Percentiles rank a stretch among this genome's conserved stretches.
These are phyloP conservation scores for Scedosporium minutisporum DNA, from an alignment of 2,329 filamentous ascomycete genomes.

Conservation along the genomic window DNA sequence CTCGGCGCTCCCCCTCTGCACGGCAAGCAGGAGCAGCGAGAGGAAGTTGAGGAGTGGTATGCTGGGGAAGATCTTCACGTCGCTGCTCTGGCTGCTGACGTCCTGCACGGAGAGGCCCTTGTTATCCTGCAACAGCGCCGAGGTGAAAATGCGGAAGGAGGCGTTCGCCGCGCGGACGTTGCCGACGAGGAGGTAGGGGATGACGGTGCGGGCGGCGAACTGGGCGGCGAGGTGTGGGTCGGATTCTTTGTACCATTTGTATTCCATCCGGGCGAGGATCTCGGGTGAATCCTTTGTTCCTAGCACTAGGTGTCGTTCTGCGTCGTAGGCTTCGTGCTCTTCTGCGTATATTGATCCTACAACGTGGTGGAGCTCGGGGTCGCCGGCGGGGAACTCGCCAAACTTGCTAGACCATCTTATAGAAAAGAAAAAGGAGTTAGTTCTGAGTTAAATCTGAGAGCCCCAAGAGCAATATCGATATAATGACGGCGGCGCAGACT, in stretches of 20 bases:
- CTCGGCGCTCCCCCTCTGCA: constrained; percentile 70
- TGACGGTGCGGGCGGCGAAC: constrained; percentile 76
- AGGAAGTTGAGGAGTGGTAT: constrained; percentile 95
- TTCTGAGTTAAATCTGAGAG: neutral
- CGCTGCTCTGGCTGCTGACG: constrained; percentile 63
- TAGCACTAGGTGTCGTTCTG: constrained; percentile 78
- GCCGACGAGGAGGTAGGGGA: constrained; percentile 83
- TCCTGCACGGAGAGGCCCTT: constrained; percentile 63
- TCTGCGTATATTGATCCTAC: constrained; percentile 82
- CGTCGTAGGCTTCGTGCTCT: constrained; percentile 86
- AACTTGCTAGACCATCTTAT: constrained; percentile 71
- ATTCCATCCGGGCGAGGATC: constrained; percentile 73
- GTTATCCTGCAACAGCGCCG: constrained; percentile 28
- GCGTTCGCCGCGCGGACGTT: constrained; percentile 85
- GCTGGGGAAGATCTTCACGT: constrained; percentile 76
- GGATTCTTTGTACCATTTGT: constrained; percentile 86
- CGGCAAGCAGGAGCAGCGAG: constrained; percentile 69
- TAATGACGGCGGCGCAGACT: constrained; percentile 18
- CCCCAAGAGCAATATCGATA: neutral
- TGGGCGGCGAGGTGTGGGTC: constrained; percentile 78
- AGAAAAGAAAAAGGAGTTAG: constrained; percentile 5
- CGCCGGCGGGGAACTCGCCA: constrained; percentile 81
- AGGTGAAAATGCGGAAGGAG: constrained; percentile 57
- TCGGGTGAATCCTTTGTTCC: constrained; percentile 84
- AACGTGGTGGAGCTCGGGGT: constrained; percentile 91